Base-by-base conservation (phyloP, 345 rosid genomes). In the Sonneratia alba region DNA sequence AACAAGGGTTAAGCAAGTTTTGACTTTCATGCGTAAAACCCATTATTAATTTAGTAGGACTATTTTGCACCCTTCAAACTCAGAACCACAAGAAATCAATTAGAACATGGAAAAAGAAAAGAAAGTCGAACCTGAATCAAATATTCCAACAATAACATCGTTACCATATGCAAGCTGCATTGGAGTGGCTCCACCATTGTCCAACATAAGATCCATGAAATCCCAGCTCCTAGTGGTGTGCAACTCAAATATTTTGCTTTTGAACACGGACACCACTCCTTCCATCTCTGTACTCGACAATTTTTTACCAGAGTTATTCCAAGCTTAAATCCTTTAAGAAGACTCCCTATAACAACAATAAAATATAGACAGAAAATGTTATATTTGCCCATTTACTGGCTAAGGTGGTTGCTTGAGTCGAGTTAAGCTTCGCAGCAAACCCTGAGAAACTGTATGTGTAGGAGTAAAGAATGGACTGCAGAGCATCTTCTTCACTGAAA, bases 211-310 rank as follows among this genome's bases (percentile, higher is more conserved):
- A 70, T 85, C 91, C 81, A 89, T 75, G 80, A 87, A 89, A 74
- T 89, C 90, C 91, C 91, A 89, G 76, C 91, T 87, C 80, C 91
- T 89, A 51, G 95, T 85, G 12, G 91, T 89, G 71, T 83, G 87
- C 79, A 85, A 71, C 79, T 86, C 77, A 72, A 83, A 73, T 61
- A 71, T 76, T 66, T 63, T 80, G 86, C 91, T 84, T 42, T 78
- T 69, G 71, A 84, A 84, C 68, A 87, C 82, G 38, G 91, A 85
- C 62, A 89, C 73, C 21, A 83, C 88, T 75, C 80, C 81, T 69
- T 78, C 74, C 83, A 78, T 73, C 36, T 79, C 94, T 87, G 80
- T 77, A 53, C 36, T 53, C 24, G 59, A 66, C 57, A 42, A 22
- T 49, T 70, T 37, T 55, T 74, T 68, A 70, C 6, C 16, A 59